Conservation (phyloP, 2,329 filamentous ascomycete genomes). For the Lizonia empirigonia region DNA sequence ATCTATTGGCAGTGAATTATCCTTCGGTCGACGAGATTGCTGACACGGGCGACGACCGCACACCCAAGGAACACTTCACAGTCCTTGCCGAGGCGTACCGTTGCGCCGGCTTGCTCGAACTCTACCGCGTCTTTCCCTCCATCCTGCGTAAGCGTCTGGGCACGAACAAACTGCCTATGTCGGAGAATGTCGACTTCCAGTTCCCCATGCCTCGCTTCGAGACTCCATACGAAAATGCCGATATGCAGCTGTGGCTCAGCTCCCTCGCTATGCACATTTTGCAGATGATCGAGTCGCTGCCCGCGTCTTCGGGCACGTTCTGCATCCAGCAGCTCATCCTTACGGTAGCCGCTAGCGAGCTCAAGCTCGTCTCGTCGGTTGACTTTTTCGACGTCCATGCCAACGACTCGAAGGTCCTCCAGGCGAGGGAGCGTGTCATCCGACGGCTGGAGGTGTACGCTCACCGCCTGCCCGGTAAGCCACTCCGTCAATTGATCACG, state of each 20-base stretch:
- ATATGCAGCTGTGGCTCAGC: constrained; percentile 54
- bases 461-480: constrained; percentile 58
- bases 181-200: constrained; percentile 35
- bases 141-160: constrained; percentile 54
- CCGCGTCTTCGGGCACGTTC: constrained; percentile 59
- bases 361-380: constrained; percentile 52
- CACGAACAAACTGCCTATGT: constrained; percentile 30
- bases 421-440: constrained; percentile 56
- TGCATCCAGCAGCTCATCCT: constrained; percentile 61
- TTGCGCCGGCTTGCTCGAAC: constrained; percentile 58
- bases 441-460: constrained; percentile 54
- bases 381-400: constrained; percentile 48
- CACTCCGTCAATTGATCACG: constrained; percentile 56
- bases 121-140: constrained; percentile 61
- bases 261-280: constrained; percentile 59
- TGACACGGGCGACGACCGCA: constrained; percentile 59
- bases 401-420: constrained; percentile 52
- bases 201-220: constrained; percentile 44
- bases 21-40: constrained; percentile 55
- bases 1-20: constrained; percentile 54
- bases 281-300: constrained; percentile 56
- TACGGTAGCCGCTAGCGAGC: constrained; percentile 57
- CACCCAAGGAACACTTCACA: constrained; percentile 59
- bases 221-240: constrained; percentile 40
- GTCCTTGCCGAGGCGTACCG: constrained; percentile 61